A percentile compares a stretch with the other conserved stretches of the same genome.
Evolutionary conservation across 1,139 yeast genomes (phyloP).

Genomic region (Candida pseudoviswanathii): DNA sequence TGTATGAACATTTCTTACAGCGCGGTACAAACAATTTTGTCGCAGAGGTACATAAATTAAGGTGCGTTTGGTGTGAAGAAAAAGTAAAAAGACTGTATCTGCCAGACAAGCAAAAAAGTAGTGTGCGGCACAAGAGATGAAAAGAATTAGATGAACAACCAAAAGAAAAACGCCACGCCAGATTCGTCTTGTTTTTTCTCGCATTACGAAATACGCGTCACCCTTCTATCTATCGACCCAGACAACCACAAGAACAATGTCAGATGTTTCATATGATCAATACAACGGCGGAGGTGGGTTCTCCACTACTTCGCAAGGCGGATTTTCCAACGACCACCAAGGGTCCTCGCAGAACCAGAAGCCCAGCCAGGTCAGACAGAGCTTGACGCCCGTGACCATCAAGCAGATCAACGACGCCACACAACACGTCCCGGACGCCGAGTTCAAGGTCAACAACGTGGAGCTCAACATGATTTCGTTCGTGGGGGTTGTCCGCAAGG

Average conservation of each 20-base stretch:
- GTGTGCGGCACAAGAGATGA: not conserved
- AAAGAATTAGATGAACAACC: not conserved
- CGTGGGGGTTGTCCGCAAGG: constrained; percentile 66
- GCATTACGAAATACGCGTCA: not conserved
- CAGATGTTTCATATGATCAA: constrained; percentile 24
- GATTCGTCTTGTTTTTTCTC: too few relatives aligned
- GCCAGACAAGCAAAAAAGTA: not conserved
- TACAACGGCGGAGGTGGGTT: constrained; percentile 30
- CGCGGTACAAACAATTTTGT: too few relatives aligned
- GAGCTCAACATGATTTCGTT: constrained; percentile 62
- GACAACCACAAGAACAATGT: constrained; percentile 17
- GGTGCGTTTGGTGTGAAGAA: too few relatives aligned
- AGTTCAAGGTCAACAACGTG: constrained; percentile 65
- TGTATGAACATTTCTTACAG: too few relatives aligned
- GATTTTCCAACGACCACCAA: constrained; percentile 32
- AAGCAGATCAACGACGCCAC: constrained; percentile 72
- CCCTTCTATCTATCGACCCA: not conserved
- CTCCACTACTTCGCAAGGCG: constrained; percentile 32
- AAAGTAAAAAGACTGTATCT: too few relatives aligned
- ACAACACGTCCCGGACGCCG: constrained; percentile 72
- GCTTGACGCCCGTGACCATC: constrained; percentile 80
- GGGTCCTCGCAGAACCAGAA: constrained; percentile 25
- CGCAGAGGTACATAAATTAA: too few relatives aligned
- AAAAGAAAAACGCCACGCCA: constrained; percentile 4
- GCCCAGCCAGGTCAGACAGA: constrained; percentile 34